Percentiles rank a stretch among this genome's conserved stretches.
phyloP scores from a whole-genome alignment of 2,329 filamentous ascomycete species.

The Knufia fluminis region DNA sequence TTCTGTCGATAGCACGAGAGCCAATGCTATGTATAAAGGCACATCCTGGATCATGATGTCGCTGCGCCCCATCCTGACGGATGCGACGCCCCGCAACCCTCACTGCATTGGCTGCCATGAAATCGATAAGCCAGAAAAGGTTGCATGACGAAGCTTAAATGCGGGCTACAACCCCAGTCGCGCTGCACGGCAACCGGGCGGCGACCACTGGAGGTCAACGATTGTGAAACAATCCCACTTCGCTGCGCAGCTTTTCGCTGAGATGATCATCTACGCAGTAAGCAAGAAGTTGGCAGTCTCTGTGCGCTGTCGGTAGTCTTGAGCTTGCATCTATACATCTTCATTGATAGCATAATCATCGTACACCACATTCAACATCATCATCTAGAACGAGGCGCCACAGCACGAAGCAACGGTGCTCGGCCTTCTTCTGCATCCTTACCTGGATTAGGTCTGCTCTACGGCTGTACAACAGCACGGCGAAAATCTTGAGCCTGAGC shows the following conservation, averaged over 20 bases:
- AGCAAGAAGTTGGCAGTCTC: not conserved
- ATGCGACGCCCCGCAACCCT: not conserved
- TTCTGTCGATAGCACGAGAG: too few relatives aligned
- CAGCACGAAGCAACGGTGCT: not conserved
- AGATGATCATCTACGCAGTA: not conserved
- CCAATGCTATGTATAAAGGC: too few relatives aligned
- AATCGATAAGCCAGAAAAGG: not conserved
- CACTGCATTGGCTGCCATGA: not conserved
- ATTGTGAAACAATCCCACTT: constrained; percentile 7
- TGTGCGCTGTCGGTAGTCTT: not conserved
- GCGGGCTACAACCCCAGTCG: not conserved
- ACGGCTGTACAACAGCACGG: too few relatives aligned
- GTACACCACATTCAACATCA: not conserved
- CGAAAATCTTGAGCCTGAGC: not conserved
- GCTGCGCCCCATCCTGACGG: not conserved
- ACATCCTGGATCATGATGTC: not conserved
- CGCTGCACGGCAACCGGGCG: not conserved
- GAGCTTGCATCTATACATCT: not conserved
- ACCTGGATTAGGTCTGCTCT: too few relatives aligned
- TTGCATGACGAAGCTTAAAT: not conserved
- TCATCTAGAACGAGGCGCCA: not conserved
- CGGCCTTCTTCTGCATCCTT: not conserved
- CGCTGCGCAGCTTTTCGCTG: not conserved
- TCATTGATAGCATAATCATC: not conserved
- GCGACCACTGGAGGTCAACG: not conserved